Base-by-base conservation (phyloP, 768 basidiomycete species). In the Phaffia tasmanica region DNA sequence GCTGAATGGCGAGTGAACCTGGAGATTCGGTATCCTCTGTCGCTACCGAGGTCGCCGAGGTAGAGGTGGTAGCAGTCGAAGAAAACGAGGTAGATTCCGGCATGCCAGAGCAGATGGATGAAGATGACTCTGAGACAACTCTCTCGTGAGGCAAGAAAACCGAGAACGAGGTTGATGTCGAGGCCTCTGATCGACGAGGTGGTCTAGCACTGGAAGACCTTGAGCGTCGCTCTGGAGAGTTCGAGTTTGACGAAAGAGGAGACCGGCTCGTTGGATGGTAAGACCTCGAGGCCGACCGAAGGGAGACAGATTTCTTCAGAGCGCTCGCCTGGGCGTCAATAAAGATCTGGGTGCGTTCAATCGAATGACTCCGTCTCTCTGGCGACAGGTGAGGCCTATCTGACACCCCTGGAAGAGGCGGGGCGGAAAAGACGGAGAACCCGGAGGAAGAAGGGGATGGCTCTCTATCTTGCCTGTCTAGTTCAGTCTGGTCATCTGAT, bases 311-410 rank as follows among this genome's bases (percentile, higher is more conserved):
- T 19, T 46, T 54, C 27, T 62, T 48, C 29, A 67, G 65, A 7
- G 58, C 50, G 18, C 29, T 29, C 42, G 62, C 51, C 55, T 67
- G 65, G 30, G 65, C 60, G 11, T 48, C 46, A n/a, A 67, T 30
- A 30, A 61, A 67, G 14, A 62, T 61, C 15, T 59, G 50, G 11
- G 65, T 46, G 5, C 65, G 65, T 47, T 67, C 65, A 47, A 67
- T 62, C 15, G 59, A 62, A 47, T 61, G 58, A 23, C 35, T 35
- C 23, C 60, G 49, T 32, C 64, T 30, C 16, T 47, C 56, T 30
- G 35, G 35, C 11, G 35, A 42, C 35, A 42, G 35, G 35, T 42
- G 35, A 42, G 35, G 35, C 11, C 35, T 42, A 11, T 42, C 35
- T 11, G 35, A 42, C 11, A 42, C 35, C 35, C 35, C 35, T 42